Base-by-base conservation (phyloP, 2,329 filamentous ascomycete genomes). In the Helotiales sp. region DNA sequence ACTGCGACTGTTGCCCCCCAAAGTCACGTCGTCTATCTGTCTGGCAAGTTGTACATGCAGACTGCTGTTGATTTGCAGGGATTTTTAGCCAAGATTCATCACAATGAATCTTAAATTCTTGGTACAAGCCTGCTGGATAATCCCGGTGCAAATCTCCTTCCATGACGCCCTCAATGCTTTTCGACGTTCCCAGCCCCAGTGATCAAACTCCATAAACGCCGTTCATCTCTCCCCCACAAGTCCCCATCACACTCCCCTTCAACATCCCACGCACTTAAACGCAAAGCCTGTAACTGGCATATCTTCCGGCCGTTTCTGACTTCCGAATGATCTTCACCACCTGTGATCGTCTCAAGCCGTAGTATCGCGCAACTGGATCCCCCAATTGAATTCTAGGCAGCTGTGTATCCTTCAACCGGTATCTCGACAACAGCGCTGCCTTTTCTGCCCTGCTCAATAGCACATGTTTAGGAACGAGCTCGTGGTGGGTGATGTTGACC, bases 311-410 rank as follows among this genome's bases (percentile, higher is more conserved):
- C 64, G 96, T 99, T 85, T 98, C 96, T 77, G 91, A 94, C 79
- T 91, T 94, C 72, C 96, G 86, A 76, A 99, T 97, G 75, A 99
- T 99, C 87, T 99, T 99, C 76, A 99, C 96, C 2, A 99, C 94
- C 81, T 97, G 92, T 3, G 94, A 93, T 77, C 94, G 87, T 83
- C 92, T 91, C 78, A 99, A 83, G 13, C 96, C 96, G 64, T 97
- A 83, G 79, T 98, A 99, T 75, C 91, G 90, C 28, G 96, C 93
- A 61, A 99, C 93, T 2, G 96, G 96, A 79, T 99, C 96, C 73
- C 92, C 92, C 72, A 92, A 87, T 80, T 97, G 88, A 75, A 99
- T 97, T 65, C 96, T 87, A 4, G 96, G 96, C 77, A 99, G 84
- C 83, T 99, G 96, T 10, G 93, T 97, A 85, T 99, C 96, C 88